These are phyloP conservation scores for Trypanosoma caninum DNA, from an alignment of 208 protist genomes.

Conservation along the genomic window DNA sequence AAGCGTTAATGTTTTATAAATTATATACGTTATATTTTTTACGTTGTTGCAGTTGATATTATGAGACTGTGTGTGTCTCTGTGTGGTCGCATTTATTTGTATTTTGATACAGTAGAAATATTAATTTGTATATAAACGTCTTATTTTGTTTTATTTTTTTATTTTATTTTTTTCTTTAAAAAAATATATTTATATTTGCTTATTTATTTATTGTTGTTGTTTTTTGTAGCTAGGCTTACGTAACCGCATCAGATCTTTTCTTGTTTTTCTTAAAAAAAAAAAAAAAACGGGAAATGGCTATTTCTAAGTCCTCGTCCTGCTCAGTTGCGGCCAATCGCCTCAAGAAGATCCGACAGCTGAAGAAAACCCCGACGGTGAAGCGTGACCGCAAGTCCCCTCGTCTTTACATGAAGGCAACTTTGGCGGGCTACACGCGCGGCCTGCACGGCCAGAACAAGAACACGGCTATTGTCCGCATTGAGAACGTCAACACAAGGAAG, in stretches of 20 bases:
- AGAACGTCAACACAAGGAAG: slow-evolving; percentile 95
- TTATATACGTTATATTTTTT: background rate
- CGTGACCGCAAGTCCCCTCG: slow-evolving; percentile 84
- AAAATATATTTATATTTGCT: slow-evolving; percentile 20
- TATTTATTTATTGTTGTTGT: slow-evolving; percentile 20
- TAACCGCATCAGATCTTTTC: slow-evolving; percentile 7
- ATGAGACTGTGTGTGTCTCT: slow-evolving; percentile 1
- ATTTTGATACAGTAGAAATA: slow-evolving; percentile 2
- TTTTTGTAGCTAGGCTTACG: slow-evolving; percentile 26
- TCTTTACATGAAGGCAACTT: slow-evolving; percentile 91
- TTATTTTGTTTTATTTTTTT: slow-evolving; percentile 18
- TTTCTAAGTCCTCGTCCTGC: slow-evolving; percentile 21
- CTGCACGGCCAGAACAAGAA: slow-evolving; percentile 94
- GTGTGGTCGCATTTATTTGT: slow-evolving; percentile 1
- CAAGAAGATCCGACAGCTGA: slow-evolving; percentile 90
- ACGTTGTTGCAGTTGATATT: background rate
- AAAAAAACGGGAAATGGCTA: slow-evolving; percentile 20
- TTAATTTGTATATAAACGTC: background rate
- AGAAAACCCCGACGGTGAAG: slow-evolving; percentile 83
- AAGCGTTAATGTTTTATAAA: too few relatives aligned
- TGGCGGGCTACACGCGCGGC: slow-evolving; percentile 88
- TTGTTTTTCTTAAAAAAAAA: too few relatives aligned
- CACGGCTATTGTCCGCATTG: slow-evolving; percentile 94
- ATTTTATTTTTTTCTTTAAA: slow-evolving; percentile 5
- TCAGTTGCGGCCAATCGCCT: slow-evolving; percentile 72